These are phyloP conservation scores for Bipolaris victoriae DNA, from an alignment of 2,329 filamentous ascomycete species.

Conservation along the genomic window DNA sequence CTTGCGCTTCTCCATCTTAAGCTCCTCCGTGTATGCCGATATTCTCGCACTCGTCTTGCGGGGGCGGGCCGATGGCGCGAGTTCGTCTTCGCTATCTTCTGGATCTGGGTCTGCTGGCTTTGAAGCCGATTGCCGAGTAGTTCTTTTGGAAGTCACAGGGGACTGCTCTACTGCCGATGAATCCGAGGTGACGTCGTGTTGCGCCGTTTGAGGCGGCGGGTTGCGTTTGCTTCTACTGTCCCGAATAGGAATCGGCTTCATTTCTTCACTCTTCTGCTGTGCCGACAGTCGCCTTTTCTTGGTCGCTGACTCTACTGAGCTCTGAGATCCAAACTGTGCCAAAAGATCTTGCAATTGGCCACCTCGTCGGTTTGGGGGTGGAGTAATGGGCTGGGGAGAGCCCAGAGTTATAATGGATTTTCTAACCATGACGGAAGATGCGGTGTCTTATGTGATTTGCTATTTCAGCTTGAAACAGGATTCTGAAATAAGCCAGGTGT, in stretches of 20 bases:
- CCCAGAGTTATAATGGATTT: constrained; percentile 21
- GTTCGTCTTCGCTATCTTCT: constrained; percentile 35
- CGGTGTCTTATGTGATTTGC: background rate
- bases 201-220: constrained; percentile 7
- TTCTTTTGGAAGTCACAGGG: background rate
- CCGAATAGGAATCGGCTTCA: background rate
- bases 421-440: constrained; percentile 25
- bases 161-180: constrained; percentile 7
- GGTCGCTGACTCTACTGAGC: constrained; percentile 40
- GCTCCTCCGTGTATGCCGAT: constrained; percentile 26
- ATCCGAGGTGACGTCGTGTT: constrained; percentile 12
- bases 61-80: constrained; percentile 19
- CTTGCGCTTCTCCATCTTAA: constrained; percentile 44
- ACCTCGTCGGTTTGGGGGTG: constrained; percentile 34
- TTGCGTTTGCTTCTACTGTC: constrained; percentile 21
- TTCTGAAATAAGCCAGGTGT: constrained; percentile 3
- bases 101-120: constrained; percentile 3
- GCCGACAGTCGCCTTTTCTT: constrained; percentile 32
- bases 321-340: constrained; percentile 39
- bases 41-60: constrained; percentile 22
- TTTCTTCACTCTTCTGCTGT: constrained; percentile 3
- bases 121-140: constrained; percentile 1
- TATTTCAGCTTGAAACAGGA: background rate
- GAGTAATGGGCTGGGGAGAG: constrained; percentile 32
- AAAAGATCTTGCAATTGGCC: constrained; percentile 34